Base-by-base conservation (phyloP, 2,329 filamentous ascomycete species). In the Pestalotiopsis sp. region DNA sequence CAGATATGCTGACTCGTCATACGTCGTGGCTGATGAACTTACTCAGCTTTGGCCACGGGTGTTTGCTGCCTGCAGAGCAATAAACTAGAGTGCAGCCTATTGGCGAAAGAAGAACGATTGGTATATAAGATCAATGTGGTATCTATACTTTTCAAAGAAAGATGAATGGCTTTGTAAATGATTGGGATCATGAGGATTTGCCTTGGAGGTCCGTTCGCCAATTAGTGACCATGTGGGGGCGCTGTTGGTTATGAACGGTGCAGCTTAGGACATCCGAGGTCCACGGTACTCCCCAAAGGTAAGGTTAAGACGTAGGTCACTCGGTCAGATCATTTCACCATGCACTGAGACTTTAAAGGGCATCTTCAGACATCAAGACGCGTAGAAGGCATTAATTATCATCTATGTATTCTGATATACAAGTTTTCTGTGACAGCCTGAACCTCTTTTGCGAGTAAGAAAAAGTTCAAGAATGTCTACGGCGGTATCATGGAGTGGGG, bases 401-500 rank as follows among this genome's bases (percentile, higher is more conserved):
- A 13, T 65, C 57, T 65, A 52, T 52, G 17, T 52, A 38, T 38
- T 41, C 20, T 63, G 25, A 63, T 45, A 41, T 63, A 38, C 60
- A 64, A 13, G 17, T 62, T 52, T 69, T 67, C 65, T 69, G 64
- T 68, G 66, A 27, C 66, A 52, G 27, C 61, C 68, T 60, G 23
- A 64, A 70, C 59, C 66, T 69, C 45, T 67, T 36, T 36, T 36
- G 31, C 2, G 52, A 63, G 57, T 27, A 36, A 41, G 60, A 7
- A 27, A 63, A 63, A 38, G 64, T 58, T 62, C 23, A 38, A 31
- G 58, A 57, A 59, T 23, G 57, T 59, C 57, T 59, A 52, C 14
- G 20, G n/a, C 61, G 71, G 71, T 72, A 72, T 71, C 59, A 23
- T 62, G 71, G 73, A 72, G 71, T 73, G 73, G 73, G 73, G 72